Percentiles rank a stretch among this genome's conserved stretches.
phyloP scores from a whole-genome alignment of 2,329 filamentous ascomycete species.

The Curvularia spicifera region DNA sequence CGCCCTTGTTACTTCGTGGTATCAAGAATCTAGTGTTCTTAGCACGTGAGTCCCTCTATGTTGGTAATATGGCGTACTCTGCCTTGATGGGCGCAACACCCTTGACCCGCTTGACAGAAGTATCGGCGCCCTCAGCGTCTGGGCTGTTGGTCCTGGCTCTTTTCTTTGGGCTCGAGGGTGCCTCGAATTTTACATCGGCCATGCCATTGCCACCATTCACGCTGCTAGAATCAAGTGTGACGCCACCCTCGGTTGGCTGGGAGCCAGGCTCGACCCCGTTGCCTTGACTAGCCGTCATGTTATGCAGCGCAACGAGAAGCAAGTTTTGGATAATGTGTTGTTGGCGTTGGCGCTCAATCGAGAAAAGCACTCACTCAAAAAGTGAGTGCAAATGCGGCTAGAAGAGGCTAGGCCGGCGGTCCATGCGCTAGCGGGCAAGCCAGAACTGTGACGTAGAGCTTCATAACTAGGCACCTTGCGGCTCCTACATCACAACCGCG shows the following conservation, averaged over 20 bases:
- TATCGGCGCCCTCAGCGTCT: constrained; percentile 38
- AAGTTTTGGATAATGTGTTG: constrained; percentile 15
- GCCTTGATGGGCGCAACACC: constrained; percentile 75
- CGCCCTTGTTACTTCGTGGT: constrained; percentile 34
- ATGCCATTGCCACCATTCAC: constrained; percentile 31
- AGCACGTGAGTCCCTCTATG: constrained; percentile 21
- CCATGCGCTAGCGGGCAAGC: constrained; percentile 21
- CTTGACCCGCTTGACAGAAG: constrained; percentile 44
- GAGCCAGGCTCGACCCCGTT: constrained; percentile 17
- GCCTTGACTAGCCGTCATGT: constrained; percentile 27
- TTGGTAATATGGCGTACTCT: constrained; percentile 60
- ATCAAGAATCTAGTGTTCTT: constrained; percentile 44
- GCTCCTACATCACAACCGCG: constrained; percentile 29
- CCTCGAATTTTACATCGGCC: constrained; percentile 30
- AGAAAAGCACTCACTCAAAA: constrained; percentile 25
- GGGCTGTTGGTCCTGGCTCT: constrained; percentile 43
- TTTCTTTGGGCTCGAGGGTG: constrained; percentile 46
- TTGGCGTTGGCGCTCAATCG: constrained; percentile 18
- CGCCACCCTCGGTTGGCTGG: constrained; percentile 20
- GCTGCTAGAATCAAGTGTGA: constrained; percentile 23
- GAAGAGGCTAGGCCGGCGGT: constrained; percentile 25
- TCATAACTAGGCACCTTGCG: constrained; percentile 39
- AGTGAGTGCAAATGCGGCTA: constrained; percentile 26
- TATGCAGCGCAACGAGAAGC: constrained; percentile 7
- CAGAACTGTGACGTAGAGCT: constrained; percentile 41